Evolutionary conservation across 768 basidiomycete species (phyloP), one percentile per base, ranked within the genome.

Genomic region (Auriscalpium vulgare): DNA sequence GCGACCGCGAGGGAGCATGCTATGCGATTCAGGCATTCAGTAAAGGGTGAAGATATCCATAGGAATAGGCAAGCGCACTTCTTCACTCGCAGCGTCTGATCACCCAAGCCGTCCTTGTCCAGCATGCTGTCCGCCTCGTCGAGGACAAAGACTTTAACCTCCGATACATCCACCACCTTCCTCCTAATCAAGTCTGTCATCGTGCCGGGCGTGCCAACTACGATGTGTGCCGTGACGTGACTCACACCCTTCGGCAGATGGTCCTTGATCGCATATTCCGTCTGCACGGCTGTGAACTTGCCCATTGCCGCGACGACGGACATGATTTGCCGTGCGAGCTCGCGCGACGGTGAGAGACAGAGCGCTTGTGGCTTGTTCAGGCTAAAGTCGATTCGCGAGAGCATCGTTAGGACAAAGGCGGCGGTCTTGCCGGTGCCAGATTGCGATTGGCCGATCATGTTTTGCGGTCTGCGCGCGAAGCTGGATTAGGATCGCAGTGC

Each of bases 91-190:
- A 95, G 72, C 0, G 91, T 95, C 71, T 98, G 95, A 60, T 98
- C 95, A 10, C 94, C 92, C 51, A 98, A 74, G 17, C 91, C 89
- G 68, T 94, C 91, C 65, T 92, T 85, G 67, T 95, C 94, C 63
- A 99, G 76, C 95, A 98, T 98, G 72, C 97, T 97, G 72, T 99
- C 97, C 40, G 97, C 97, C 72, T 99, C 97, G 66, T 99, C 97
- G 8, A 98, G 77, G 4, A 98, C 95, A 55, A 98, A 92, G 3
- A 95, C 90, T 66, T 91, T 91, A 69, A 99, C 80, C 35, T 85
- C 76, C 49, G 78, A 80, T 14, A 86, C 74, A 65, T 98, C 91
- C 56, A 98, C 79, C 46, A 92, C 85, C 61, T 74, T 85, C 65
- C 80, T 78, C 62, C 83, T 75, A 64, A 97, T 82, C 66, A 97